Base-by-base conservation (phyloP, 345 rosid genomes). In the Lenwebbia sp. region DNA sequence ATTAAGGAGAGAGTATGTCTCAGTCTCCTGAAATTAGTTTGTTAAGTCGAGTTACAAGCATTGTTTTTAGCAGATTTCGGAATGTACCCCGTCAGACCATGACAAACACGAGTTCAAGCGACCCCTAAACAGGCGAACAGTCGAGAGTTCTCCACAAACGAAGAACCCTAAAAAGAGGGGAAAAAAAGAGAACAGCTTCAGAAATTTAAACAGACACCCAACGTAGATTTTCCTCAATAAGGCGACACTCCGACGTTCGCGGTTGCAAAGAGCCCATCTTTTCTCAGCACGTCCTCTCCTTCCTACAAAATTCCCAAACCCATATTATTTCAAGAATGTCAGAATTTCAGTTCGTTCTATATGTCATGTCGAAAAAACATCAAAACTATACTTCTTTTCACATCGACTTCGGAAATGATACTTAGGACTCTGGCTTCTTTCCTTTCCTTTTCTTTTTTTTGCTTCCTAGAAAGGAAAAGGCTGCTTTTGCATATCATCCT, bases 211-310 rank as follows among this genome's bases (percentile, higher is more conserved):
- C 47, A 70, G 47, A 37, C 75, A 28, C 26, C 47, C 81, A 70
- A 37, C 7, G 81, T 70, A 15, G 40, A 54, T 12, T 52, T 85
- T 89, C 51, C 51, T 87, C 87, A 95, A 86, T 91, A 93, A 78
- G 98, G 99, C 50, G 92, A 62, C 89, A 96, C 92, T 84, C 98
- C 98, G 83, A 94, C 89, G 83, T 95, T 95, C 23, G 98, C 87
- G 37, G 98, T 90, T 90, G 92, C 90, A 83, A 93, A 93, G 87
- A 93, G 93, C 82, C 98, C 99, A 82, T 95, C 99, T 89, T 94
- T 97, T 92, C 92, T 90, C 70, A 89, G 88, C 91, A 89, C 90
- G 70, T 93, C 95, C 81, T 96, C 98, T 75, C 95, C 98, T 54
- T 94, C 99, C 99, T 96, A 49, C 88, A 53, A 17, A 41, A 54